Base-by-base conservation (phyloP, 2,329 filamentous ascomycete genomes). In the Botrytis sinoallii region DNA sequence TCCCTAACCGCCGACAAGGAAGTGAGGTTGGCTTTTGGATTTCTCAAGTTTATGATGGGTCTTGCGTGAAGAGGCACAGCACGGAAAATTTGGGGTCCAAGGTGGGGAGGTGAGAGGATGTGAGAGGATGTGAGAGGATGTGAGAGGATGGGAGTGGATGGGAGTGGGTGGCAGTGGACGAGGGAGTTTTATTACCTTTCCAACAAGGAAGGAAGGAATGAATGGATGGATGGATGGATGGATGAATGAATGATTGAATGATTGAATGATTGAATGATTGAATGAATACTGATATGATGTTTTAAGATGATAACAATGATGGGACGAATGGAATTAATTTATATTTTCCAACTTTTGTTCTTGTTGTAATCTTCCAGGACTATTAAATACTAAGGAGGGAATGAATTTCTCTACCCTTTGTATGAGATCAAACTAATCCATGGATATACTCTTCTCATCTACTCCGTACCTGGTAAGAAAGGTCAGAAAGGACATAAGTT, bases 1-100 rank as follows among this genome's bases (percentile, higher is more conserved):
- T 68, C 38, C 70, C 38, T 72, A 67, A 10, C 70, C 70, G 70
- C 70, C 48, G 70, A 60, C 70, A 72, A 72, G 70, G 70, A 72
- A 71, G 70, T 44, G 35, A 65, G 46, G 48, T 68, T 65, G 35
- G 44, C 18, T 65, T 63, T 40, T 57, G 48, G 48, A 14, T 57
- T 18, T 57, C n/a, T 55, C 64, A n/a, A 32, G 22, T 42, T 60
- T 35, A 40, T 71, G 57, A 61, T 65, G 48, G 70, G 68, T 48
- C 57, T 71, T 32, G 68, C 40, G 68, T 38, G 52, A 70, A 70
- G 67, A 70, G 67, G 52, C 70, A 72, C 70, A 72, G 61, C 38
- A 55, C 22, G 65, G 32, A 29, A 40, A 44, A 59, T 72, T 72
- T 66, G 70, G 61, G 61, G 70, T 72, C 42, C 70, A 71, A 66